Percentiles rank a stretch among this genome's conserved stretches.
Conservation (phyloP, 2,329 filamentous ascomycete genomes). For the Aspergillus tamarii region DNA sequence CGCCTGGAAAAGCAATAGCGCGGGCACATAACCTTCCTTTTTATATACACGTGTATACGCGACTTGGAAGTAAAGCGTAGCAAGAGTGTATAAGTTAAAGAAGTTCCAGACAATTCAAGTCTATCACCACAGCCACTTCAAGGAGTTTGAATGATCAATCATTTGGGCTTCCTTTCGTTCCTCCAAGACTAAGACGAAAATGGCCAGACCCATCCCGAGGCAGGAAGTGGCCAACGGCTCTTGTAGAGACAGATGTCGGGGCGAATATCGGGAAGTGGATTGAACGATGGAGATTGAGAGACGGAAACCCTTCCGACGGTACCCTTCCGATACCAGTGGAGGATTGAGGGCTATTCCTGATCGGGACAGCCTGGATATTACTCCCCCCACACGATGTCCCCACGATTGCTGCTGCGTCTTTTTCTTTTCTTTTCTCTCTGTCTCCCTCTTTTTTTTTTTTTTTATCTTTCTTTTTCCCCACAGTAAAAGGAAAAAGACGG, state of each 20-base stretch:
- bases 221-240: constrained; percentile 14
- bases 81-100: neutral
- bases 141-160: neutral
- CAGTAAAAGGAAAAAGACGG: too few relatives aligned
- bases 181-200: constrained; percentile 12
- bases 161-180: constrained; percentile 5
- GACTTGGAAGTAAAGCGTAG: neutral
- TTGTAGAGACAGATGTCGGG: constrained; percentile 15
- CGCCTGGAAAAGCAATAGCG: neutral
- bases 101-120: neutral
- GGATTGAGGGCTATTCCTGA: neutral
- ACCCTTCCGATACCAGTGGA: neutral
- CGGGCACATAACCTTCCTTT: neutral
- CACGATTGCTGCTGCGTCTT: neutral
- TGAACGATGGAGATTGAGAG: neutral
- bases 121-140: constrained; percentile 15
- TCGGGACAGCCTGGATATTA: neutral
- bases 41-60: neutral
- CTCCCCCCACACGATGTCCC: neutral
- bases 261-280: constrained; percentile 26
- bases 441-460: too few relatives aligned
- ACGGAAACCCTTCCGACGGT: neutral
- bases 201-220: constrained; percentile 25
- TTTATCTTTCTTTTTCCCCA: too few relatives aligned
- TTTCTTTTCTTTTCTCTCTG: too few relatives aligned